phyloP scores from a whole-genome alignment of 805 yeast species.

The Starmerella roubikii region DNA sequence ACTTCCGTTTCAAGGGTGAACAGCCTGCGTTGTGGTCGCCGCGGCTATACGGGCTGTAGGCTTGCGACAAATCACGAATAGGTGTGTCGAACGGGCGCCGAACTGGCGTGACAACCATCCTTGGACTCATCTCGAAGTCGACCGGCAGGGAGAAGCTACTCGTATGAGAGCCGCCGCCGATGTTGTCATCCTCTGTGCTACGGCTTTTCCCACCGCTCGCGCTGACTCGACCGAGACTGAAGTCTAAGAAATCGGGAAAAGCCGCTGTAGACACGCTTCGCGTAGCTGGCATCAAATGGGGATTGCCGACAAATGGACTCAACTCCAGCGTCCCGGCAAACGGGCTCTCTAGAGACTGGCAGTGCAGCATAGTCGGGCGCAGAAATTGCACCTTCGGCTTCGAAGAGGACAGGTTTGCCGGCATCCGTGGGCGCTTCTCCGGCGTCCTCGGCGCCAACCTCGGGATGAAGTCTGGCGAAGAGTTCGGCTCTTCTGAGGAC shows the following conservation, averaged over 20 bases:
- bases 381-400: background rate
- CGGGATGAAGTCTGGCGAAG: too few relatives aligned
- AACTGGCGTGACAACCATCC: conserved; percentile 18
- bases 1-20: conserved; percentile 13
- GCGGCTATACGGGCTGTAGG: conserved; percentile 20
- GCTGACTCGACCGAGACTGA: too few relatives aligned
- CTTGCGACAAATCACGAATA: conserved; percentile 21
- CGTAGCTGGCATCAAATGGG: too few relatives aligned
- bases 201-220: too few relatives aligned
- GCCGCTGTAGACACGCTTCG: too few relatives aligned
- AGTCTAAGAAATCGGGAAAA: too few relatives aligned
- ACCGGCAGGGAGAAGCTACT: conserved; percentile 1
- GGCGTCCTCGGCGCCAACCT: background rate
- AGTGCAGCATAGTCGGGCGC: conserved; percentile 2
- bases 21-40: conserved; percentile 12
- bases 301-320: too few relatives aligned
- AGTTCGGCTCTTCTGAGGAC: too few relatives aligned
- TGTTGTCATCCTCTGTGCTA: background rate
- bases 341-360: conserved; percentile 6
- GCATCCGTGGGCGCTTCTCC: background rate
- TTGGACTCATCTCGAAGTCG: conserved; percentile 10
- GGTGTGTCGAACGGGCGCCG: conserved; percentile 23
- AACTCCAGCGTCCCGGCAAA: conserved; percentile 9
- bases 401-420: background rate
- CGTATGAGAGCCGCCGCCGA: too few relatives aligned